A percentile compares a stretch with the other conserved stretches of the same genome.
phyloP scores from a whole-genome alignment of 2,329 filamentous ascomycete species.

The Aureobasidium namibiae region DNA sequence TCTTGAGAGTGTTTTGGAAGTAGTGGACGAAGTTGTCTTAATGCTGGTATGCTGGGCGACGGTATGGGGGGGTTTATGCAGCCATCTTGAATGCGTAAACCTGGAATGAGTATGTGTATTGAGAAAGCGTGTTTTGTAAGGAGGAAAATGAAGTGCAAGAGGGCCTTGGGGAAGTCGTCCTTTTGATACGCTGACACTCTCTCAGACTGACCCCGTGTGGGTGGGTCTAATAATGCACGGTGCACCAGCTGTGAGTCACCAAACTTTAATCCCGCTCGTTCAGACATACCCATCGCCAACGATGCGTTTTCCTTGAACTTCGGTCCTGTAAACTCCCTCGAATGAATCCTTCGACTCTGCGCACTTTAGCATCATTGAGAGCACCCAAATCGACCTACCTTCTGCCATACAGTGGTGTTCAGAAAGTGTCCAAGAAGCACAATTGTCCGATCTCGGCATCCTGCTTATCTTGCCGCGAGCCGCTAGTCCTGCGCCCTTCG shows the following conservation, averaged over 20 bases:
- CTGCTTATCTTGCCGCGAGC: conserved; percentile 4
- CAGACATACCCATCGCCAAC: background rate
- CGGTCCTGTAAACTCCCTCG: background rate
- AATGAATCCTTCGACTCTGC: background rate
- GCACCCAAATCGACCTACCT: background rate
- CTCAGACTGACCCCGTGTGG: background rate
- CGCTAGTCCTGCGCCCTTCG: conserved; percentile 8
- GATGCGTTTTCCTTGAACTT: background rate
- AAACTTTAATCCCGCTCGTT: background rate
- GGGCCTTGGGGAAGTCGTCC: background rate
- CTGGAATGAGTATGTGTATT: background rate
- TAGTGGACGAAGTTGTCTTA: conserved; percentile 15
- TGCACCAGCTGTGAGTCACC: conserved; percentile 3
- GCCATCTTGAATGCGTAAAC: conserved; percentile 14
- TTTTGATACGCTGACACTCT: background rate
- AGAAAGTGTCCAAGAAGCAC: background rate
- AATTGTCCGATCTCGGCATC: background rate
- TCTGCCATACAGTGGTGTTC: background rate
- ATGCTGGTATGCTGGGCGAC: conserved; percentile 13
- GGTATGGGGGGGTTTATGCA: conserved; percentile 13
- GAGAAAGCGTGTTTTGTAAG: background rate
- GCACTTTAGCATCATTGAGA: background rate
- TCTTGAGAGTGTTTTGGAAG: conserved; percentile 20
- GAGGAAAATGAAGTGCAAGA: background rate
- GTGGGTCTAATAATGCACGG: background rate